phyloP scores from a whole-genome alignment of 2,329 filamentous ascomycete species.

The Cladosporium sp. region DNA sequence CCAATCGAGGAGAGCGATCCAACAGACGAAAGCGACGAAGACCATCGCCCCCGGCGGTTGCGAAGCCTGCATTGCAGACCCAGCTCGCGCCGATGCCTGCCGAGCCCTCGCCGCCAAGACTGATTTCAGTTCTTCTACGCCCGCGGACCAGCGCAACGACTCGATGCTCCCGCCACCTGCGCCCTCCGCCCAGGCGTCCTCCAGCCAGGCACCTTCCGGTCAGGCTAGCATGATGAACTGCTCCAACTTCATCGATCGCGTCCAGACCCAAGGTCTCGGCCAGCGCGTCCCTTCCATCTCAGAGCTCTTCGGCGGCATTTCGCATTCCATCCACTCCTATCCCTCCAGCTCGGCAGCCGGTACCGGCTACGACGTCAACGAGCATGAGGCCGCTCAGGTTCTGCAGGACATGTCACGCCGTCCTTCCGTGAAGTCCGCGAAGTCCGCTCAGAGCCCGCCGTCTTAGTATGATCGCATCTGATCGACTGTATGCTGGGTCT shows the following conservation, averaged over 20 bases:
- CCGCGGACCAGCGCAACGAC: constrained; percentile 11
- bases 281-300: constrained; percentile 14
- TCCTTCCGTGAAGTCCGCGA: not conserved
- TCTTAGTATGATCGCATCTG: no score
- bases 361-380: constrained; percentile 17
- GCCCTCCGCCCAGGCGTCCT: no score
- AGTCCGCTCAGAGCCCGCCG: no score
- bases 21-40: constrained; percentile 13
- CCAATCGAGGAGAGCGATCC: not conserved
- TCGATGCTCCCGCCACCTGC: constrained; percentile 12
- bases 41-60: constrained; percentile 25
- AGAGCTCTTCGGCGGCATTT: constrained; percentile 15
- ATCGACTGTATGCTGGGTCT: no score
- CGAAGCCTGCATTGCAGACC: constrained; percentile 25
- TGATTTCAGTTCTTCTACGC: not conserved
- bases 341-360: constrained; percentile 5
- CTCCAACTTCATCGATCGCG: constrained; percentile 15
- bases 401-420: constrained; percentile 14
- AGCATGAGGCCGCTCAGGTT: constrained; percentile 20
- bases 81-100: constrained; percentile 24
- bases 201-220: no score
- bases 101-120: constrained; percentile 20
- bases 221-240: constrained; percentile 18
- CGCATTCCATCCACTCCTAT: constrained; percentile 11
- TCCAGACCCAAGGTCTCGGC: not conserved